Percentiles rank a stretch among this genome's conserved stretches.
Conservation (phyloP, 768 basidiomycete genomes). For the Termitomyces sp. region DNA sequence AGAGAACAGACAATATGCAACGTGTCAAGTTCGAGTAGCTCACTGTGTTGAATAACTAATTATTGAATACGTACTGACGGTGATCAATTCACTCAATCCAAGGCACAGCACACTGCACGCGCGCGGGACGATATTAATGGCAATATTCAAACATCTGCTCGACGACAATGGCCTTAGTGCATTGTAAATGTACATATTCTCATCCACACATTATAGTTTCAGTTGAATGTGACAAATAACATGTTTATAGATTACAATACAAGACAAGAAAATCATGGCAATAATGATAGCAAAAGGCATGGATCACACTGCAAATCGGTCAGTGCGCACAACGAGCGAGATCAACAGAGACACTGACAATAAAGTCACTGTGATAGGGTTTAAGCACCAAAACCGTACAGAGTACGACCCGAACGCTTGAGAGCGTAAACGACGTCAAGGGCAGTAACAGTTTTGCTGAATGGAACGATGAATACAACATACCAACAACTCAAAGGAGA, state of each 20-base stretch:
- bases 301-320: neutral
- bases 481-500: neutral
- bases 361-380: too few species aligned
- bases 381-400: constrained; percentile 79
- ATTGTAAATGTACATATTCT: too few species aligned
- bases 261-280: neutral
- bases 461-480: neutral
- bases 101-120: too few species aligned
- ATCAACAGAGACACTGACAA: neutral
- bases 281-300: constrained; percentile 1
- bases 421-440: constrained; percentile 81
- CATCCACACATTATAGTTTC: neutral
- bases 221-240: neutral
- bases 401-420: constrained; percentile 70
- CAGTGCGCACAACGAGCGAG: neutral
- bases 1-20: too few species aligned
- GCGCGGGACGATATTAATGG: too few species aligned
- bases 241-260: constrained; percentile 3
- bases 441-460: constrained; percentile 71
- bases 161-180: too few species aligned
- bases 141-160: neutral
- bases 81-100: too few species aligned
- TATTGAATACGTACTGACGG: too few species aligned
- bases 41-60: too few species aligned
- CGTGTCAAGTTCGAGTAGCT: too few species aligned